phyloP scores from a whole-genome alignment of 2,329 filamentous ascomycete species.

The Talaromyces sp. region DNA sequence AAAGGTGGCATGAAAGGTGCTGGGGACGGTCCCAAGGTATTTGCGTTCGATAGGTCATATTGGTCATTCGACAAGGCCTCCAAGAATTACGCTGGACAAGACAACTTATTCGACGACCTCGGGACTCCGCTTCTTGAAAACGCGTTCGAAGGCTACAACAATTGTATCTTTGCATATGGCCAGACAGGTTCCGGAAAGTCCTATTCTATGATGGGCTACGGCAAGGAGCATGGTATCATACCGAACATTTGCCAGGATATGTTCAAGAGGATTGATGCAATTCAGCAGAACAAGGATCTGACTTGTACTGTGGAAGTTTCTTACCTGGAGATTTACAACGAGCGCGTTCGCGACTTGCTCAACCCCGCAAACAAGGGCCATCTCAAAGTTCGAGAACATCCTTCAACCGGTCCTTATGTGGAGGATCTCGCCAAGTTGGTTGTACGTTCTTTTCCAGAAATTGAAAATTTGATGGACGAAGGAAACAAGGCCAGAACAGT shows the following conservation, averaged over 20 bases:
- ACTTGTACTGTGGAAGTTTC: conserved; percentile 95
- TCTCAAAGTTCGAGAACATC: conserved; percentile 94
- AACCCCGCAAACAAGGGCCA: conserved; percentile 96
- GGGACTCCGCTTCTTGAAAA: conserved; percentile 91
- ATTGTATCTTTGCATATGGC: conserved; percentile 98
- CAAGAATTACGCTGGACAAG: conserved; percentile 79
- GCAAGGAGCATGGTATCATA: conserved; percentile 90
- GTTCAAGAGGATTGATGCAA: conserved; percentile 74
- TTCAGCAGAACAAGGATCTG: conserved; percentile 68
- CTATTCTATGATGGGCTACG: conserved; percentile 99
- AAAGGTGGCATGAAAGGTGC: conserved; percentile 54
- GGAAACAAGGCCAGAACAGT: conserved; percentile 98
- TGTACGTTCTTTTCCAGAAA: conserved; percentile 88
- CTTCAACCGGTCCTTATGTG: conserved; percentile 94
- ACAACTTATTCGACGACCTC: conserved; percentile 80
- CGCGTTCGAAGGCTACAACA: conserved; percentile 97
- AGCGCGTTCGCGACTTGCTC: conserved; percentile 88
- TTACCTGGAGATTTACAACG: conserved; percentile 98
- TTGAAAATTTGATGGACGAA: conserved; percentile 97
- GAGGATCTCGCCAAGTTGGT: conserved; percentile 95
- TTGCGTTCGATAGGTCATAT: conserved; percentile 95
- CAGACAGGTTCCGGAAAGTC: conserved; percentile 98
- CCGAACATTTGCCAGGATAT: conserved; percentile 96
- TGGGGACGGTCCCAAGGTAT: conserved; percentile 69
- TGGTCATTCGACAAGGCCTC: conserved; percentile 91